Percentiles rank a stretch among this genome's conserved stretches.
Conservation (phyloP, 108 stramenopile species). For the Cyclotella choctawhatcheeana region DNA sequence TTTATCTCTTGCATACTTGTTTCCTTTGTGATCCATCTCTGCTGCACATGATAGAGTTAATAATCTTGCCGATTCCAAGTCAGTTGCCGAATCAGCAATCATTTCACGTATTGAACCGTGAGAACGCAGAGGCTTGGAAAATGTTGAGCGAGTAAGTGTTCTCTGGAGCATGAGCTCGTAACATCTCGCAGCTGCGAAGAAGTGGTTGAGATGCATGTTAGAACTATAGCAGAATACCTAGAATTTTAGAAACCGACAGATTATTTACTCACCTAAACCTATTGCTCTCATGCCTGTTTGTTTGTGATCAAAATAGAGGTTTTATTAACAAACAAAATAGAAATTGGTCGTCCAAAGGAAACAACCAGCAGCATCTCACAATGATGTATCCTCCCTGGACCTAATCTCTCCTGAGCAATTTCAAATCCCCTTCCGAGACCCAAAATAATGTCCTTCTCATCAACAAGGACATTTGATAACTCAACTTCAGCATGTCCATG, state of each 20-base stretch:
- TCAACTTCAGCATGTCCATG: constrained; percentile 92
- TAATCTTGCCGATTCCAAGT: constrained; percentile 80
- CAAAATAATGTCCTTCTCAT: constrained; percentile 64
- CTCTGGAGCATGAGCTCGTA: constrained; percentile 87
- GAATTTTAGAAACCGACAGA: constrained; percentile 2
- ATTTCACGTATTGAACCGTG: constrained; percentile 81
- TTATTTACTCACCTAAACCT: constrained; percentile 71
- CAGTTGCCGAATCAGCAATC: constrained; percentile 84
- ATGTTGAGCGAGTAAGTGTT: constrained; percentile 68
- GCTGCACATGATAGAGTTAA: constrained; percentile 77
- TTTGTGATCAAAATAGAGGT: not conserved
- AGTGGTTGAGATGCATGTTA: too few relatives aligned
- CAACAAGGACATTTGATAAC: constrained; percentile 58
- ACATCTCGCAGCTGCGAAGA: constrained; percentile 67
- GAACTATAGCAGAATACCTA: too few relatives aligned
- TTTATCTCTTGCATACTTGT: constrained; percentile 62
- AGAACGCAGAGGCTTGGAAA: constrained; percentile 80
- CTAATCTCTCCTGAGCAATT: constrained; percentile 94
- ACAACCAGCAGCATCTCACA: too few relatives aligned
- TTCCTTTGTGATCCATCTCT: constrained; percentile 68
- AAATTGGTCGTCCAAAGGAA: too few relatives aligned
- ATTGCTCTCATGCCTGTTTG: constrained; percentile 85
- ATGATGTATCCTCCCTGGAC: constrained; percentile 98
- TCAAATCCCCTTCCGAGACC: constrained; percentile 94
- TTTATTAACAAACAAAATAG: too few relatives aligned